Conservation (phyloP, 192 early-diverging fungal genomes). For the Backusella morwellensis region DNA sequence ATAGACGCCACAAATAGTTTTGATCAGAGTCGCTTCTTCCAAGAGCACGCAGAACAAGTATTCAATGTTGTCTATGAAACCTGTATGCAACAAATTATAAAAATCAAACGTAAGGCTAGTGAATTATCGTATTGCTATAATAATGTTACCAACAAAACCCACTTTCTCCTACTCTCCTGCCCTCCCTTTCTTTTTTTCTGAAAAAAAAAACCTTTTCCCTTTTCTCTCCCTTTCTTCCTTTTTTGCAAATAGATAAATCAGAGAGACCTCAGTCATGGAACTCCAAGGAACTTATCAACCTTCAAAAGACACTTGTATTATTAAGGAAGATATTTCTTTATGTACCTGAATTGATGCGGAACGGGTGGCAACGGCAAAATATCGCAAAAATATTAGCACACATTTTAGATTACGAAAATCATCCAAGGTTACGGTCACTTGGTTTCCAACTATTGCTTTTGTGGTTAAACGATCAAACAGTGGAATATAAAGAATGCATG, state of each 20-base stretch:
- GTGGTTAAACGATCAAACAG: conserved; percentile 66
- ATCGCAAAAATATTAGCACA: conserved; percentile 69
- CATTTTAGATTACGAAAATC: conserved; percentile 65
- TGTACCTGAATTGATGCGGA: conserved; percentile 64
- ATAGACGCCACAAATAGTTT: conserved; percentile 64
- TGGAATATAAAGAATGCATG: conserved; percentile 58
- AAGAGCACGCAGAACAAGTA: conserved; percentile 69
- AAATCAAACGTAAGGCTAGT: conserved; percentile 66
- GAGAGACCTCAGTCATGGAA: conserved; percentile 53
- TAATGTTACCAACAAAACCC: neutral
- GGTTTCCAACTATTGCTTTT: conserved; percentile 72
- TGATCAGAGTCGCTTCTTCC: conserved; percentile 76
- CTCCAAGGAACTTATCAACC: conserved; percentile 64
- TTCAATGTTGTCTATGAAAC: conserved; percentile 68
- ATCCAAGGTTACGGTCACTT: conserved; percentile 64
- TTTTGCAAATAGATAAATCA: conserved; percentile 25
- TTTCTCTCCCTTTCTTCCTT: neutral
- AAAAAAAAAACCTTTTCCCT: neutral
- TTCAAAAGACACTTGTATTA: conserved; percentile 63
- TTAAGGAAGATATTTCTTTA: conserved; percentile 67
- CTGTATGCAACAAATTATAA: conserved; percentile 68
- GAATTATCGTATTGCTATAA: neutral
- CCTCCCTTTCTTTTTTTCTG: neutral
- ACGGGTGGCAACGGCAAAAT: conserved; percentile 68
- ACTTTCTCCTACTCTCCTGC: neutral